Conservation (phyloP, 1,284 basidiomycete genomes). For the Trichosporon faecale region DNA sequence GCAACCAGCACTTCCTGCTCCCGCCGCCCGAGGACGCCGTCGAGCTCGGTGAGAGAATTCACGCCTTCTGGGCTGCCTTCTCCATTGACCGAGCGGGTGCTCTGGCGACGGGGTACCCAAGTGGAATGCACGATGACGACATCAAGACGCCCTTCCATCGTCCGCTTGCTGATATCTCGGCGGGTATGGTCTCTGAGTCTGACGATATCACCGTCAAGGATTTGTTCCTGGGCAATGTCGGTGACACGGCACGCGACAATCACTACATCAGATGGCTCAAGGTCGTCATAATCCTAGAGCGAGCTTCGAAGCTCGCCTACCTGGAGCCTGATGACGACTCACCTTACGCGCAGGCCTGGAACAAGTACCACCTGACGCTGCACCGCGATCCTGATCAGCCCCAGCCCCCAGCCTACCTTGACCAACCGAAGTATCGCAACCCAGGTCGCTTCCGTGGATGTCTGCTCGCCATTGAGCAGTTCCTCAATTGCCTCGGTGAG, state of each 20-base stretch:
- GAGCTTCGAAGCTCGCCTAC: constrained; percentile 42
- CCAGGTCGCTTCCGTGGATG: constrained; percentile 38
- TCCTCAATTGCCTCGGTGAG: constrained; percentile 30
- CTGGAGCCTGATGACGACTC: constrained; percentile 39
- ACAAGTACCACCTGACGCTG: constrained; percentile 26
- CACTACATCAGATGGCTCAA: constrained; percentile 34
- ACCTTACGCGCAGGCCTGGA: constrained; percentile 37
- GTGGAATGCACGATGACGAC: constrained; percentile 38
- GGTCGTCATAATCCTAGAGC: constrained; percentile 40
- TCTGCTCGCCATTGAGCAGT: constrained; percentile 34
- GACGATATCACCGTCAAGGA: constrained; percentile 43
- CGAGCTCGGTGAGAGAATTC: constrained; percentile 46
- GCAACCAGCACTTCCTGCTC: constrained; percentile 37
- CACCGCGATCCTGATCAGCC: constrained; percentile 23
- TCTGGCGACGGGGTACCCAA: constrained; percentile 42
- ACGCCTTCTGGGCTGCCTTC: constrained; percentile 46
- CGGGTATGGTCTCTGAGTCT: constrained; percentile 33
- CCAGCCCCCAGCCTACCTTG: constrained; percentile 35
- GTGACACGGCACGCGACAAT: constrained; percentile 26
- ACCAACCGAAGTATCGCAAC: constrained; percentile 44
- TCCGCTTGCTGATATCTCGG: constrained; percentile 37
- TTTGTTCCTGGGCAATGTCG: constrained; percentile 33
- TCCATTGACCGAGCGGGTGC: constrained; percentile 42
- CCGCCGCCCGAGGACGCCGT: constrained; percentile 44
- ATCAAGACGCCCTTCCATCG: constrained; percentile 45